Conservation (phyloP, 139 green algal species). For the Chlamydomonas applanata region DNA sequence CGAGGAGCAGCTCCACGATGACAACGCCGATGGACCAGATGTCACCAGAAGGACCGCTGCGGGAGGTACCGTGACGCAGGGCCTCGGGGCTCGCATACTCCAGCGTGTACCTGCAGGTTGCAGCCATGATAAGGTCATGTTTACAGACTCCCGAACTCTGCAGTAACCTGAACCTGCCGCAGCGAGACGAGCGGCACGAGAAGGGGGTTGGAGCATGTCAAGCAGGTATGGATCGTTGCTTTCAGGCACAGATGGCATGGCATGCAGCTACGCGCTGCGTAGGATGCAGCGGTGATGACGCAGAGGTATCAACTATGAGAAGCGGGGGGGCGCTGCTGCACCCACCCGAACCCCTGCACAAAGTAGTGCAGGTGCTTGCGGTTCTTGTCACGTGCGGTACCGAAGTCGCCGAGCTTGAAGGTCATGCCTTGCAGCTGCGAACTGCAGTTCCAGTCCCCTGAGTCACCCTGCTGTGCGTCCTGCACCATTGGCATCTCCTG, state of each 20-base stretch:
- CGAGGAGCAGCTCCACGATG: background rate
- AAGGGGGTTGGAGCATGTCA: too few relatives aligned
- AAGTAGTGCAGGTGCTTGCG: slow-evolving; percentile 19
- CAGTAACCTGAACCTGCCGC: too few relatives aligned
- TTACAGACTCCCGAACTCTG: background rate
- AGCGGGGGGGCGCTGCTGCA: background rate
- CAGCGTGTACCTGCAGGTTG: background rate
- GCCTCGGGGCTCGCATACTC: slow-evolving; percentile 8
- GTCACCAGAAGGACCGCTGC: background rate
- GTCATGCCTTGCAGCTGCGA: background rate
- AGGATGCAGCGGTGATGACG: too few relatives aligned
- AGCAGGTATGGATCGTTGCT: too few relatives aligned
- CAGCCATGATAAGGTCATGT: background rate
- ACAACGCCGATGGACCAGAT: background rate
- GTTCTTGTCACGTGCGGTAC: slow-evolving; percentile 3
- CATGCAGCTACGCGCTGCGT: too few relatives aligned
- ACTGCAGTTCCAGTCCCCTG: background rate
- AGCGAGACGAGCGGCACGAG: too few relatives aligned
- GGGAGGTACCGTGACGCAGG: background rate
- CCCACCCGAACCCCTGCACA: slow-evolving; percentile 11
- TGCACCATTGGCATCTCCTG: too few relatives aligned
- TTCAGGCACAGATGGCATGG: too few relatives aligned
- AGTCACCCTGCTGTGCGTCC: too few relatives aligned
- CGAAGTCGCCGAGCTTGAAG: slow-evolving; percentile 1
- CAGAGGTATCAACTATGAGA: background rate